These are phyloP conservation scores for Elaeagnus macrophylla DNA, from an alignment of 306 rosid species.

Conservation along the genomic window DNA sequence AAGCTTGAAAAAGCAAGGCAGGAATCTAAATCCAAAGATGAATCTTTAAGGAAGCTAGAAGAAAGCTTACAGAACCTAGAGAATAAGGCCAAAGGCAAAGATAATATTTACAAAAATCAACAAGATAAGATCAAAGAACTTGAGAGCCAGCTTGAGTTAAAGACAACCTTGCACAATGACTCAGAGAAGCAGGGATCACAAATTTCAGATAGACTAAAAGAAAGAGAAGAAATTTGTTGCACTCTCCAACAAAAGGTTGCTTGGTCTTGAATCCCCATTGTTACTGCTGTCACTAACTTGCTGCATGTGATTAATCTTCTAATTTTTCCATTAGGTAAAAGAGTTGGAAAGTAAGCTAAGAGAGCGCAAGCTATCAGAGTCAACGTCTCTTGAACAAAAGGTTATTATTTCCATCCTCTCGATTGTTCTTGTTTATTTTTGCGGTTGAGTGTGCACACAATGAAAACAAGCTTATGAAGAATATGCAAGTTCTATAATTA, in stretches of 20 bases:
- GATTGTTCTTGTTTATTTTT: constrained; percentile 1
- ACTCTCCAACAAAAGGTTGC: constrained; percentile 70
- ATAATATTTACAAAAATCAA: constrained; percentile 40
- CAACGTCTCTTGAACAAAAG: constrained; percentile 51
- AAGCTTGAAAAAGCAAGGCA: constrained; percentile 75
- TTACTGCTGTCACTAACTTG: neutral
- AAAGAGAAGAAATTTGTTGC: constrained; percentile 56
- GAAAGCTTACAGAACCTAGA: constrained; percentile 65
- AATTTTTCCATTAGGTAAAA: constrained; percentile 43
- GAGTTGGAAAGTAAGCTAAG: constrained; percentile 59
- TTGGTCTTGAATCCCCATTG: constrained; percentile 15
- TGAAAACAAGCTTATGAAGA: neutral
- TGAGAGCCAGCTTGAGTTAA: constrained; percentile 64
- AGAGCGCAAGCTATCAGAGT: constrained; percentile 53
- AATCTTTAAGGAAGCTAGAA: constrained; percentile 59
- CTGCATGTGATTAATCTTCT: constrained; percentile 3
- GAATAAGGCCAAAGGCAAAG: constrained; percentile 69
- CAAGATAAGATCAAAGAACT: constrained; percentile 78
- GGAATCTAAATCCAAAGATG: constrained; percentile 71
- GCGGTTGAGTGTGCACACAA: neutral
- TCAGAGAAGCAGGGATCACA: constrained; percentile 64
- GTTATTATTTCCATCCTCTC: constrained; percentile 23
- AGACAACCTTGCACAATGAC: constrained; percentile 48
- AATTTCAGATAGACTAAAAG: constrained; percentile 52
- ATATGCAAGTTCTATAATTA: neutral